Percentiles rank a stretch among this genome's conserved stretches.
These are phyloP conservation scores for Quercus cerris DNA, from an alignment of 306 rosid genomes.

Conservation along the genomic window DNA sequence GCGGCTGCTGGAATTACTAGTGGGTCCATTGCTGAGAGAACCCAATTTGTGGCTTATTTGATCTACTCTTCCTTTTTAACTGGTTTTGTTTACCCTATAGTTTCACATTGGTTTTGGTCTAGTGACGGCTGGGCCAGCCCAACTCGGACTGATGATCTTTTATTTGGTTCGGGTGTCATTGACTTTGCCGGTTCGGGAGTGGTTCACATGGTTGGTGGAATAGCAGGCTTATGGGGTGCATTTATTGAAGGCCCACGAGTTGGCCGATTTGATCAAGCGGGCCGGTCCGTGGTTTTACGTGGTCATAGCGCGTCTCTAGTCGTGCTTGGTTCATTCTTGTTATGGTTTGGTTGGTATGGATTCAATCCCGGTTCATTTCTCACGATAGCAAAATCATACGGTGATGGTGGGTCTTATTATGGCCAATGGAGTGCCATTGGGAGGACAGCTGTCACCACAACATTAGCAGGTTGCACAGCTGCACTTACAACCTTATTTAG, in stretches of 20 bases:
- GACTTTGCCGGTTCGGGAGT: constrained; percentile 77
- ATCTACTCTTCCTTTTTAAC: constrained; percentile 71
- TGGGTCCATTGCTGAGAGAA: constrained; percentile 85
- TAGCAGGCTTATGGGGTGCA: constrained; percentile 82
- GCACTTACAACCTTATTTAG: constrained; percentile 66
- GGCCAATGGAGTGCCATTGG: constrained; percentile 91
- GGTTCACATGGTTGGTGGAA: constrained; percentile 82
- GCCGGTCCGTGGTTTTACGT: constrained; percentile 54
- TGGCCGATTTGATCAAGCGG: constrained; percentile 61
- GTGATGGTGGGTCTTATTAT: constrained; percentile 22
- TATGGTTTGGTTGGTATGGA: constrained; percentile 93
- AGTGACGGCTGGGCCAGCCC: constrained; percentile 73
- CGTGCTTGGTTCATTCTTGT: constrained; percentile 61
- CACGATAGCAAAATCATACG: constrained; percentile 44
- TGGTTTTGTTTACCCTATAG: constrained; percentile 69
- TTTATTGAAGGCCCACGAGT: constrained; percentile 77
- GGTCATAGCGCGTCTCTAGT: constrained; percentile 75
- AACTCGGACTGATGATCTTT: neutral
- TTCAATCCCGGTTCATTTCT: constrained; percentile 80
- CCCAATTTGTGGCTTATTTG: constrained; percentile 74
- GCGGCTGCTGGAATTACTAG: constrained; percentile 78
- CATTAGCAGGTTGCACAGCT: constrained; percentile 70
- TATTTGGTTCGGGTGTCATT: constrained; percentile 55
- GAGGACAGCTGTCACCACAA: constrained; percentile 77
- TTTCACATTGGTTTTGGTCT: constrained; percentile 87